Conservation (phyloP, 2,329 filamentous ascomycete genomes). For the Dendrostoma leiphaemia region DNA sequence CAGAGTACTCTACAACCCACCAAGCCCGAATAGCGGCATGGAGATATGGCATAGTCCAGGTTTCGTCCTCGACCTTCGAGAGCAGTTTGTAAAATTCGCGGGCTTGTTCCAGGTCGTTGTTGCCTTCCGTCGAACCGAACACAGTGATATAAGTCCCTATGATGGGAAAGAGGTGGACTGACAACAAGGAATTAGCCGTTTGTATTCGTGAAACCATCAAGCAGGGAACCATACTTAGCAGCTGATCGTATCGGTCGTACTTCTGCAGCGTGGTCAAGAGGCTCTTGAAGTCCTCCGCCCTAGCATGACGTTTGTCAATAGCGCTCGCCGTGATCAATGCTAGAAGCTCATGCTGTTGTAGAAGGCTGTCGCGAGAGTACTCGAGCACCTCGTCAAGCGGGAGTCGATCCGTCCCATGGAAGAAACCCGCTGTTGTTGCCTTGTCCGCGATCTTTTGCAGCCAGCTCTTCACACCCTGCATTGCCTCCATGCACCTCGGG, state of each 20-base stretch:
- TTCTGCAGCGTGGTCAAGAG: slow-evolving; percentile 68
- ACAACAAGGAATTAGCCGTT: not conserved
- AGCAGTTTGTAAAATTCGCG: slow-evolving; percentile 68
- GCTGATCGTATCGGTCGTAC: slow-evolving; percentile 72
- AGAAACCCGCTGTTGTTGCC: slow-evolving; percentile 69
- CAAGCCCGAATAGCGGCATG: slow-evolving; percentile 76
- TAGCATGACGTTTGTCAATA: slow-evolving; percentile 72
- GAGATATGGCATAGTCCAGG: slow-evolving; percentile 72
- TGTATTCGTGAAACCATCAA: not conserved
- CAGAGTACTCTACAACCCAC: slow-evolving; percentile 93
- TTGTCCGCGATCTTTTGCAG: slow-evolving; percentile 74
- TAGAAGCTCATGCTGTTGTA: slow-evolving; percentile 86
- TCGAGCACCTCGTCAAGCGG: slow-evolving; percentile 75
- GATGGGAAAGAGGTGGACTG: slow-evolving; percentile 80
- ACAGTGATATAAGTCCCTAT: slow-evolving; percentile 73
- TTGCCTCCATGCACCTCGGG: slow-evolving; percentile 70
- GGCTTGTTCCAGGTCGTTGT: slow-evolving; percentile 64
- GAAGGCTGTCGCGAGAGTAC: slow-evolving; percentile 75
- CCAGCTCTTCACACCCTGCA: slow-evolving; percentile 76
- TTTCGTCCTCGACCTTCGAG: slow-evolving; percentile 63
- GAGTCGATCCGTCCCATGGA: slow-evolving; percentile 61
- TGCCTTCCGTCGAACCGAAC: slow-evolving; percentile 75
- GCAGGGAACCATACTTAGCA: slow-evolving; percentile 45
- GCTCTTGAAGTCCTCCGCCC: slow-evolving; percentile 68
- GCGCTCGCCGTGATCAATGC: slow-evolving; percentile 77